Base-by-base conservation (phyloP, 345 rosid genomes). In the Triadica sebifera region DNA sequence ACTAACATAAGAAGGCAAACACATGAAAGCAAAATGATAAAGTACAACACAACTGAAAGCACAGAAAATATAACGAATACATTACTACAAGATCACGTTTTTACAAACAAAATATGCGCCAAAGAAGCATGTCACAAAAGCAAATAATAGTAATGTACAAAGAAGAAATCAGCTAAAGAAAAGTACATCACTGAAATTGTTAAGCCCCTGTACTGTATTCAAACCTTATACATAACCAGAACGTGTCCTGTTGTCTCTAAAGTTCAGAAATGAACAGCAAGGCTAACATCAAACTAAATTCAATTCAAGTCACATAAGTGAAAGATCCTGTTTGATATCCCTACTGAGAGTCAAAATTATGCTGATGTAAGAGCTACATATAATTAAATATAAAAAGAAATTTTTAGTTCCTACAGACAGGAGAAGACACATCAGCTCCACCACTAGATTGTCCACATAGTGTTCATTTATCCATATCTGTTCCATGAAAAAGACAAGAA, bases 361-460 rank as follows among this genome's bases (percentile, higher is more conserved):
- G 71, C 76, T 69, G 70, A 69, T 6, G 72, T 69, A 79, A 74
- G 73, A 74, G 69, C 83, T 81, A 69, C 78, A 86, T 83, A 39
- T 81, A 85, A 86, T 84, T 86, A 84, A 82, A 72, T 65, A 84
- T 79, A 70, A 84, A 49, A 78, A 65, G 82, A 77, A 83, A 83
- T 72, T 79, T 65, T 74, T 71, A 81, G 84, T 83, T 89, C 85
- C 88, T 87, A 84, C 89, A 86, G 77, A 75, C 76, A 83, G 56
- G 87, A 73, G 87, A n/a, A 2, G 89, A 77, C 79, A 25, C 71
- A 76, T 75, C 78, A 76, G 79, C 80, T 75, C 87, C 83, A 77
- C 79, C 83, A 77, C 72, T 70, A 78, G 80, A 81, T 82, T 82
- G 83, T 78, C 76, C 85, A 77, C 81, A 84, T 79, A 55, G 69